Evolutionary conservation across 805 yeast species (phyloP).

Genomic region (Tanozyma kutaoensis): DNA sequence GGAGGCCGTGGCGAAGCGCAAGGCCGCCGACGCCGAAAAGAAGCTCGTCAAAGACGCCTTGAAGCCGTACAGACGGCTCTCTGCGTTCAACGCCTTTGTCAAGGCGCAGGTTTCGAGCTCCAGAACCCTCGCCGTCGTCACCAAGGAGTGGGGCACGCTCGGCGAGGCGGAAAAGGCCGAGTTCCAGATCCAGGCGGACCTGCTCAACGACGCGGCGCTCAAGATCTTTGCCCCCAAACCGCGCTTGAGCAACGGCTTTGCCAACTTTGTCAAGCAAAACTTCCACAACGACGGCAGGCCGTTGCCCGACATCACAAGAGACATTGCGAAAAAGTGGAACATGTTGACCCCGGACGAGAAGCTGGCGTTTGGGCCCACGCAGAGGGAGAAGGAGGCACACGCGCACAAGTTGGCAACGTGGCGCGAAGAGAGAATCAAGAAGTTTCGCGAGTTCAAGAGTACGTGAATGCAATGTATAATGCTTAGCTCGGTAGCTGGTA

Average conservation of each 20-base stretch:
- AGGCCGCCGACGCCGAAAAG: conserved; percentile 3
- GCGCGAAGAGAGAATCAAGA: conserved; percentile 15
- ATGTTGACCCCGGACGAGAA: conserved; percentile 15
- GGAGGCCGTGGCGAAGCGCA: conserved; percentile 1
- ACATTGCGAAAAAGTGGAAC: conserved; percentile 18
- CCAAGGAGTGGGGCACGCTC: conserved; percentile 14
- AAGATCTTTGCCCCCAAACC: conserved; percentile 19
- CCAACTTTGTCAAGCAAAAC: conserved; percentile 15
- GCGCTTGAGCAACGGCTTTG: conserved; percentile 13
- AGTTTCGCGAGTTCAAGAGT: no score
- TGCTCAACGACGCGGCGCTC: conserved; percentile 12
- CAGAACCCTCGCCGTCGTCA: conserved; percentile 6
- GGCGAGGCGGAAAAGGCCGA: conserved; percentile 14
- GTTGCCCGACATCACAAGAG: conserved; percentile 12
- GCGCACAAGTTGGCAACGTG: conserved; percentile 12
- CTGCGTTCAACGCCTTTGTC: conserved; percentile 11
- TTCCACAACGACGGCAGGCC: conserved; percentile 10
- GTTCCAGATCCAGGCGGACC: conserved; percentile 13
- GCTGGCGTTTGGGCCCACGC: conserved; percentile 8
- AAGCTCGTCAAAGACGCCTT: conserved; percentile 8
- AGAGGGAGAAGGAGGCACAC: conserved; percentile 9
- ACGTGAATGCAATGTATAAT: no score
- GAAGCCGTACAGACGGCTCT: conserved; percentile 10
- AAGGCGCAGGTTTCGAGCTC: conserved; percentile 8
- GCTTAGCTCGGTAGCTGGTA: no score